A percentile compares a stretch with the other conserved stretches of the same genome.
These are phyloP conservation scores for Niveomyces coronatus DNA, from an alignment of 2,329 filamentous ascomycete species.

Conservation along the genomic window DNA sequence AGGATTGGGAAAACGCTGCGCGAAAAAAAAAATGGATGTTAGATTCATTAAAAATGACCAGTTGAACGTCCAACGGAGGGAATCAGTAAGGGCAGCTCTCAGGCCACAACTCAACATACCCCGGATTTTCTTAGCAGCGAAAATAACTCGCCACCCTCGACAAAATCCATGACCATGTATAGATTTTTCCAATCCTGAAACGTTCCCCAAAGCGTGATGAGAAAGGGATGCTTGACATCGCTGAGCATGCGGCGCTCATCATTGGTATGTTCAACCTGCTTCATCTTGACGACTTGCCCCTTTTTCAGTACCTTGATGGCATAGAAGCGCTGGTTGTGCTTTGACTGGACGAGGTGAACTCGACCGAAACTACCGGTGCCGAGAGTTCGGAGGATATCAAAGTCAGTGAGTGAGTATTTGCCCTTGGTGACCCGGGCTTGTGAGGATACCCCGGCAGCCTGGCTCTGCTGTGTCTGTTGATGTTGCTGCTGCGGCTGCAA, in stretches of 20 bases:
- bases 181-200: slow-evolving; percentile 93
- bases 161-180: slow-evolving; percentile 99
- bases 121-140: slow-evolving; percentile 91
- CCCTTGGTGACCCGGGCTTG: slow-evolving; percentile 72
- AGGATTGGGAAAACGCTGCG: slow-evolving; percentile 93
- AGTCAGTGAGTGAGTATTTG: slow-evolving; percentile 91
- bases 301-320: slow-evolving; percentile 98
- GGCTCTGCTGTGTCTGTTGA: slow-evolving; percentile 17
- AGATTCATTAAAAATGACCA: not conserved
- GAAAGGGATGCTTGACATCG: slow-evolving; percentile 93
- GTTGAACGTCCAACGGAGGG: not conserved
- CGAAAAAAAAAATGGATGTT: not conserved
- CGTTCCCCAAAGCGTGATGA: slow-evolving; percentile 96
- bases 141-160: slow-evolving; percentile 95
- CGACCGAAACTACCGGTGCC: slow-evolving; percentile 95
- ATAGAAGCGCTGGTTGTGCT: slow-evolving; percentile 97
- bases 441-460: slow-evolving; percentile 22
- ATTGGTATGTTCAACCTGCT: slow-evolving; percentile 98
- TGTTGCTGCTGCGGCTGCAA: slow-evolving; percentile 20
- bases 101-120: slow-evolving; percentile 36
- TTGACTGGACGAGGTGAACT: slow-evolving; percentile 93
- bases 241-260: slow-evolving; percentile 94
- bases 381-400: slow-evolving; percentile 79
- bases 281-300: slow-evolving; percentile 98
- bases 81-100: not conserved